Evolutionary conservation across 805 yeast species (phyloP).

Genomic region (Saturnispora mendoncae): DNA sequence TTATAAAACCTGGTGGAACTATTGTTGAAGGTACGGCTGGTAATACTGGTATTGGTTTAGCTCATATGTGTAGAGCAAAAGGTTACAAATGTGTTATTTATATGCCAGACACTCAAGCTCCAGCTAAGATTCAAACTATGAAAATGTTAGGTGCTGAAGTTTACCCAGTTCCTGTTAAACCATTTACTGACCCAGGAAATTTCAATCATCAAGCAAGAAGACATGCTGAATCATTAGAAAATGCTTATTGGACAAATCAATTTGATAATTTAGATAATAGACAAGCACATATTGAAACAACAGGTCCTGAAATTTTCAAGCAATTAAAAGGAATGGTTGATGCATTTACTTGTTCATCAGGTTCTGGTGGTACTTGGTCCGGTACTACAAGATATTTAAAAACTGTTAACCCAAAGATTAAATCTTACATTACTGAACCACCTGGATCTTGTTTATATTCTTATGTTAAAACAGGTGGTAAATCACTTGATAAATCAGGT

Average conservation of each 20-base stretch:
- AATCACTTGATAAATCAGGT: conserved; percentile 62
- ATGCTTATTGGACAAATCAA: conserved; percentile 94
- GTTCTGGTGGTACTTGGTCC: conserved; percentile 90
- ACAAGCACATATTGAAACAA: conserved; percentile 81
- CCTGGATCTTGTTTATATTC: conserved; percentile 85
- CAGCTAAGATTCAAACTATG: conserved; percentile 67
- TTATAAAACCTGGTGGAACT: conserved; percentile 69
- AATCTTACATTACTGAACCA: conserved; percentile 78
- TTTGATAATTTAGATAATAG: conserved; percentile 83
- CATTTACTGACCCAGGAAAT: conserved; percentile 72
- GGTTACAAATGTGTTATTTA: conserved; percentile 83
- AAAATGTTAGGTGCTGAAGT: conserved; percentile 79
- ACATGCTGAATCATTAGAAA: conserved; percentile 65
- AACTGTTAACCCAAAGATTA: conserved; percentile 51
- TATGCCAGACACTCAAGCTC: conserved; percentile 88
- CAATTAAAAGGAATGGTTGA: conserved; percentile 75
- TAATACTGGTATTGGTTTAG: conserved; percentile 88
- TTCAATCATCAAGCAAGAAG: conserved; percentile 82
- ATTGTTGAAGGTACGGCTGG: conserved; percentile 96
- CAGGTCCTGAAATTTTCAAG: conserved; percentile 90
- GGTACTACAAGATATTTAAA: conserved; percentile 77
- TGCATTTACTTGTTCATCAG: conserved; percentile 86
- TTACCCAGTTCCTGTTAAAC: conserved; percentile 82
- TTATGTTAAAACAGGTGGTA: conserved; percentile 63
- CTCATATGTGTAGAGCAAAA: conserved; percentile 69